Conservation (phyloP, 2,329 filamentous ascomycete species). For the Talaromyces sp. region DNA sequence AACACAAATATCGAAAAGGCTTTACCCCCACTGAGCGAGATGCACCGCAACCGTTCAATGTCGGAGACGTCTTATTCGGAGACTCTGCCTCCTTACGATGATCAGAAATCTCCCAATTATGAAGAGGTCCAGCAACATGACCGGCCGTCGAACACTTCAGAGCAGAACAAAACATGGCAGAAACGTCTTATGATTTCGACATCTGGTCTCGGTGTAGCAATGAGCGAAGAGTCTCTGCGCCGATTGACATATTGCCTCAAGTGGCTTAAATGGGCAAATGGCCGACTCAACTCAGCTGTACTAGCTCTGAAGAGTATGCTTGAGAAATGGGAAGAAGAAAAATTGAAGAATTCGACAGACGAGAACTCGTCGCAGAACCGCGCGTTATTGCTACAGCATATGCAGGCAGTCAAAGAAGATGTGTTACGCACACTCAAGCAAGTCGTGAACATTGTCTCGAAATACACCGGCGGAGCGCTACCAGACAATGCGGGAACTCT, state of each 20-base stretch:
- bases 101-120: constrained; percentile 71
- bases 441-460: constrained; percentile 80
- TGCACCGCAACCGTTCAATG: constrained; percentile 49
- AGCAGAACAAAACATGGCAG: constrained; percentile 62
- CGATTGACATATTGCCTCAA: constrained; percentile 81
- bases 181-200: constrained; percentile 85
- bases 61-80: constrained; percentile 70
- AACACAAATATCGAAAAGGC: constrained; percentile 52
- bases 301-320: constrained; percentile 70
- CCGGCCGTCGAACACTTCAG: constrained; percentile 24
- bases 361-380: constrained; percentile 42
- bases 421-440: constrained; percentile 58
- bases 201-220: constrained; percentile 83
- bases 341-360: constrained; percentile 28
- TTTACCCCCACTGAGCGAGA: constrained; percentile 22
- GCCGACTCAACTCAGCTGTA: constrained; percentile 74
- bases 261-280: constrained; percentile 78
- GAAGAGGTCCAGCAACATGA: constrained; percentile 52
- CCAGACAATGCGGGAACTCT: constrained; percentile 83
- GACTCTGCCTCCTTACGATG: constrained; percentile 79
- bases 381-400: constrained; percentile 50
- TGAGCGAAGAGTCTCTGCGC: constrained; percentile 82
- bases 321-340: constrained; percentile 72
- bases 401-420: constrained; percentile 23
- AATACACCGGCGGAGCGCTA: constrained; percentile 85